phyloP scores from a whole-genome alignment of 768 basidiomycete species.

The Rossbeevera mucosa region DNA sequence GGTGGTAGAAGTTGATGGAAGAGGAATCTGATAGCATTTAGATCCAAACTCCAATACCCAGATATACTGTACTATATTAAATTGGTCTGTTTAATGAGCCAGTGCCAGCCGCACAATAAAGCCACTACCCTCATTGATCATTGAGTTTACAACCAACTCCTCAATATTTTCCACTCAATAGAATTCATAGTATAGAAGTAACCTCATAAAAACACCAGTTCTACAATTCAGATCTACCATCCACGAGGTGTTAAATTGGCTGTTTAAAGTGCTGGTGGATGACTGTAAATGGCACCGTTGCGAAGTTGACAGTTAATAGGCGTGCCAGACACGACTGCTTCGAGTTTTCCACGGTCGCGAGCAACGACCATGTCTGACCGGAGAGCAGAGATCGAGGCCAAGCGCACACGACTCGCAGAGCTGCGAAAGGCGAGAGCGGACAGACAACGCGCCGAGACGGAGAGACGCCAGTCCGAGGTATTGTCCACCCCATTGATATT shows the following conservation, averaged over 20 bases:
- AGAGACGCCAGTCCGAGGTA: conserved; percentile 32
- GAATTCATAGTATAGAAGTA: background rate
- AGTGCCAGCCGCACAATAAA: background rate
- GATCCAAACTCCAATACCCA: background rate
- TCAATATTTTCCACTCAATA: background rate
- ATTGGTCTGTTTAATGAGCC: background rate
- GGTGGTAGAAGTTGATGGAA: too few species aligned
- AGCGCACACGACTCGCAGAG: conserved; percentile 82
- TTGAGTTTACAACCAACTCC: background rate
- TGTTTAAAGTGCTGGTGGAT: background rate
- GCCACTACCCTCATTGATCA: background rate
- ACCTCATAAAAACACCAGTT: background rate
- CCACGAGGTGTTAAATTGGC: background rate
- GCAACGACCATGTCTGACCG: too few species aligned
- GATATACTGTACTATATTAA: too few species aligned
- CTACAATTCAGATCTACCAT: background rate
- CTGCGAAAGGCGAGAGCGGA: conserved; percentile 74
- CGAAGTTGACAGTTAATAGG: too few species aligned
- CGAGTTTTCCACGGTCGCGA: conserved; percentile 10
- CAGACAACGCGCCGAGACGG: conserved; percentile 52
- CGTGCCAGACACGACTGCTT: too few species aligned
- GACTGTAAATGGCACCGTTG: too few species aligned
- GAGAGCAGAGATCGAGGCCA: conserved; percentile 83
- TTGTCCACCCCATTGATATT: too few species aligned
- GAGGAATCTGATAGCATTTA: background rate